Percentiles rank a stretch among this genome's conserved stretches.
Evolutionary conservation across 768 basidiomycete genomes (phyloP).

Genomic region (Asterophora lycoperdoides): DNA sequence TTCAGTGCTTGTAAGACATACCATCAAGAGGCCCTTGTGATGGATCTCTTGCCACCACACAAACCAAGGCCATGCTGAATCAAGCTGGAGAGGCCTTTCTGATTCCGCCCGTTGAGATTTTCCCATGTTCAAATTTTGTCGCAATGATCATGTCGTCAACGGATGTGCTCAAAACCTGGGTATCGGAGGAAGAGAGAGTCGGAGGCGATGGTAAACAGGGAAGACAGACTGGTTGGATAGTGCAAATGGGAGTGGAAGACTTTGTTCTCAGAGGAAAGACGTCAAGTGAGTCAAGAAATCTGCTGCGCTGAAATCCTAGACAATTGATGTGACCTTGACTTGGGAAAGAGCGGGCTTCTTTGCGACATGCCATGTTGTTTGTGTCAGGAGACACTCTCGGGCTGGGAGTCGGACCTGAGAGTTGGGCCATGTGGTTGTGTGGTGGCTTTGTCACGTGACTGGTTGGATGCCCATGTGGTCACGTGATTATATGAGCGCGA

Average conservation of each 20-base stretch:
- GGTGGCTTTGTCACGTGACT: too few relatives aligned
- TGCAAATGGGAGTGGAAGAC: background rate
- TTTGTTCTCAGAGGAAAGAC: background rate
- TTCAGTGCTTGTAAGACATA: background rate
- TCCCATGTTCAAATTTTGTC: background rate
- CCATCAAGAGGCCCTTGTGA: constrained; percentile 11
- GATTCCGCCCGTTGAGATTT: constrained; percentile 9
- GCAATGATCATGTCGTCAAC: constrained; percentile 16
- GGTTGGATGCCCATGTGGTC: too few relatives aligned
- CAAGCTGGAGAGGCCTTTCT: constrained; percentile 12
- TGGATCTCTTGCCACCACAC: background rate
- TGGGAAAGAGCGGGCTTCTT: background rate
- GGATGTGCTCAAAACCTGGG: constrained; percentile 1
- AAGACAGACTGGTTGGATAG: constrained; percentile 5
- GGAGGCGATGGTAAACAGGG: constrained; percentile 18
- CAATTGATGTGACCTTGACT: background rate
- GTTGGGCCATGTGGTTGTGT: too few relatives aligned
- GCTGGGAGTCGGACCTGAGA: too few relatives aligned
- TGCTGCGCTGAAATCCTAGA: background rate
- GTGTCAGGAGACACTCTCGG: too few relatives aligned
- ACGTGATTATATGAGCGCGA: too few relatives aligned
- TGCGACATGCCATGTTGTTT: background rate
- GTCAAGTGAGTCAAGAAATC: background rate
- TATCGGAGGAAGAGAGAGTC: constrained; percentile 16
- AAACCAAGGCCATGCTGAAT: constrained; percentile 23